phyloP scores from a whole-genome alignment of 768 basidiomycete species.

The Kwoniella mangroviensis region DNA sequence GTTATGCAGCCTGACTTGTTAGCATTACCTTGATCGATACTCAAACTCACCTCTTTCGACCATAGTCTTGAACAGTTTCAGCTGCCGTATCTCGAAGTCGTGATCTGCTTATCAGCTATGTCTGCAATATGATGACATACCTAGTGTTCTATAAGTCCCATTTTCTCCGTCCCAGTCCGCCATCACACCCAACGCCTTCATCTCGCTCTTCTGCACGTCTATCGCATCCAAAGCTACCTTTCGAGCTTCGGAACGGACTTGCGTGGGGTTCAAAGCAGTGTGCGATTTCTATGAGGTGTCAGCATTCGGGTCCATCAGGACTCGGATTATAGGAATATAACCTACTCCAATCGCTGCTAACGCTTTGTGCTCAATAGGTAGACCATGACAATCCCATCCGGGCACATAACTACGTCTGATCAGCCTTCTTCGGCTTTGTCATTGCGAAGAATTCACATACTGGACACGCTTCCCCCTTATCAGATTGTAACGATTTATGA shows the following conservation, averaged over 20 bases:
- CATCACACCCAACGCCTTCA: conserved; percentile 83
- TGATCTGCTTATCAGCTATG: conserved; percentile 65
- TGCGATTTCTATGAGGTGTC: conserved; percentile 62
- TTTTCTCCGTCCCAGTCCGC: conserved; percentile 75
- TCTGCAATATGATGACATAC: conserved; percentile 59
- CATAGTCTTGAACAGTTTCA: conserved; percentile 83
- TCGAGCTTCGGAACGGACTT: conserved; percentile 73
- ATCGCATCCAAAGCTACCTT: conserved; percentile 76
- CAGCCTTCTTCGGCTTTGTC: neutral
- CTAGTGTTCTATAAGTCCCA: conserved; percentile 79
- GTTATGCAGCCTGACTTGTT: conserved; percentile 71
- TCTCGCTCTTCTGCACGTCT: conserved; percentile 75
- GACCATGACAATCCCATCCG: conserved; percentile 97
- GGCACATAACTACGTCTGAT: conserved; percentile 74
- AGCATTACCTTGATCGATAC: conserved; percentile 2
- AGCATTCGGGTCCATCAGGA: neutral
- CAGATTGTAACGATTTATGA: conserved; percentile 87
- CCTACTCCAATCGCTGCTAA: conserved; percentile 72
- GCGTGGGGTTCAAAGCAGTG: conserved; percentile 64
- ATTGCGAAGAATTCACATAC: conserved; percentile 61
- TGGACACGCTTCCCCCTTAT: conserved; percentile 76
- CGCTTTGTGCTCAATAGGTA: conserved; percentile 95
- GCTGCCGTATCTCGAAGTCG: conserved; percentile 83
- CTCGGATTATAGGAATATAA: neutral
- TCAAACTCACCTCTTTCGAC: conserved; percentile 70